These are phyloP conservation scores for Diaporthe sp. DNA, from an alignment of 2,329 filamentous ascomycete genomes.

Conservation along the genomic window DNA sequence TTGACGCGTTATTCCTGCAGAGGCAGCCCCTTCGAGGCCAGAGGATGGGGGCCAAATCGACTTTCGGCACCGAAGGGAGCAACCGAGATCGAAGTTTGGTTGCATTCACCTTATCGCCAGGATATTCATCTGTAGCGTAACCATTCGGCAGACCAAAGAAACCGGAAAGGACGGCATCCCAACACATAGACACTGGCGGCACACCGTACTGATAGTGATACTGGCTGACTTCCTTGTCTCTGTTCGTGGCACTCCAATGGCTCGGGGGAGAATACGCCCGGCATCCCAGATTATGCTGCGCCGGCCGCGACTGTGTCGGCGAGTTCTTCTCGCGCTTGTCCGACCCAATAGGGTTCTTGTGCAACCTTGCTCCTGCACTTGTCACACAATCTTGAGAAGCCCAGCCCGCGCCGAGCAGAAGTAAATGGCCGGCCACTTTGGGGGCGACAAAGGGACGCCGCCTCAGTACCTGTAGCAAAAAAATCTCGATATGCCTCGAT, in stretches of 20 bases:
- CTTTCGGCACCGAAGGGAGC: conserved; percentile 1
- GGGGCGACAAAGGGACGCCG: conserved; percentile 28
- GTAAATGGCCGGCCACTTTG: neutral
- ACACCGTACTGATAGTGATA: neutral
- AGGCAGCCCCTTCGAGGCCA: neutral
- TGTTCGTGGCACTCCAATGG: neutral
- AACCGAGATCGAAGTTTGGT: neutral
- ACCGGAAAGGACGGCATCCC: neutral
- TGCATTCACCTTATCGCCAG: neutral
- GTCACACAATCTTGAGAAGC: neutral
- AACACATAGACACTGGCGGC: neutral
- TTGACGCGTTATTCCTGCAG: conserved; percentile 5
- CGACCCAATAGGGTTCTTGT: conserved; percentile 9
- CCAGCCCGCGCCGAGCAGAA: neutral
- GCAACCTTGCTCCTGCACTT: neutral
- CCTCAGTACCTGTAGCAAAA: conserved; percentile 4
- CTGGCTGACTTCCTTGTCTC: neutral
- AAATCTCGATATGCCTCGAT: neutral
- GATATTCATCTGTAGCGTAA: neutral
- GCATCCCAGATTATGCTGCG: neutral
- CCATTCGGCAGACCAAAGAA: neutral
- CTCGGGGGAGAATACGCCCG: neutral
- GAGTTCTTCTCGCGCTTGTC: conserved; percentile 10
- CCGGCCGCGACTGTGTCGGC: neutral
- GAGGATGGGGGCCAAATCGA: conserved; percentile 17